Base-by-base conservation (phyloP, 352 stramenopile genomes). In the Globisporangium heterothallicum region DNA sequence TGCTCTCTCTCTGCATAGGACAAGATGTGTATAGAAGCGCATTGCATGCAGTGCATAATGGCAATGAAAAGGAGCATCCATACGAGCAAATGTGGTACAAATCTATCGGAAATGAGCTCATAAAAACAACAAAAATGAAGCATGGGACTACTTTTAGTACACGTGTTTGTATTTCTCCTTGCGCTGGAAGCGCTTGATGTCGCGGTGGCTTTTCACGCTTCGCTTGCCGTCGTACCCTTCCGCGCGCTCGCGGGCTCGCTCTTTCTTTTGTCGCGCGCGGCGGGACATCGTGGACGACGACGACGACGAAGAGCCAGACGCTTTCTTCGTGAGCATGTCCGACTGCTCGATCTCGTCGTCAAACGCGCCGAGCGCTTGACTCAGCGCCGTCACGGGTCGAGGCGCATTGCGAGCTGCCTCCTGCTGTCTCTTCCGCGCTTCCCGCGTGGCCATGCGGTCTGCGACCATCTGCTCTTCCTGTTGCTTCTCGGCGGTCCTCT, bases 141-240 rank as follows among this genome's bases (percentile, higher is more conserved):
- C n/a, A n/a, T n/a, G n/a, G n/a, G n/a, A n/a, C n/a, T n/a, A n/a
- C n/a, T n/a, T 50, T 30, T 64, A 68, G 34, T 82, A 85, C 49
- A 86, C 64, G 53, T 76, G 68, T 54, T 78, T 75, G 61, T 85
- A 85, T 50, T 79, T 81, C 21, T 84, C 62, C 27, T 84, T 74
- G 5, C 75, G 78, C 35, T 85, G 72, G 13, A 62, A 64, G 32
- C 72, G 73, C 43, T 82, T 70, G 41, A 53, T 34, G 49, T 70
- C 59, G 55, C 59, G 62, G 30, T 59, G 34, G 53, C 65, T 56
- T 64, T 74, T 64, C 36, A 49, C 48, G 47, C 44, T 19, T 47
- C 59, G 38, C 25, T 58, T 46, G 38, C 62, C 40, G 19, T 56
- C 64, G 47, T 68, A 63, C 40, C 64, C 26, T 36, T 67, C 64